Percentiles rank a stretch among this genome's conserved stretches.
These are phyloP conservation scores for Biscogniauxia mediterranea DNA, from an alignment of 2,329 filamentous ascomycete species.

Conservation along the genomic window DNA sequence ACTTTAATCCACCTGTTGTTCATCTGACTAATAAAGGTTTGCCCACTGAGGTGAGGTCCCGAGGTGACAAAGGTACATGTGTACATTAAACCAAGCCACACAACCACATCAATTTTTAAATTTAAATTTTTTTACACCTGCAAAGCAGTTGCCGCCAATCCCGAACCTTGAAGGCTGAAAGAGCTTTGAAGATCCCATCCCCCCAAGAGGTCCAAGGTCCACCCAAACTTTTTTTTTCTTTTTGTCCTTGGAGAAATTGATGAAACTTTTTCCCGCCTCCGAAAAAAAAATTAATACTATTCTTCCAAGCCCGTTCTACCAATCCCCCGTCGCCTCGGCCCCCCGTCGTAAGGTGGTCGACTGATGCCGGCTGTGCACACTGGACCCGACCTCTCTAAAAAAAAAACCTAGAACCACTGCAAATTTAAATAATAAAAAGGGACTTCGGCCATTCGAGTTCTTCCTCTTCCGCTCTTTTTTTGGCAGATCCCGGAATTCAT, in stretches of 20 bases:
- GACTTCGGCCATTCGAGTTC: slow-evolving; percentile 27
- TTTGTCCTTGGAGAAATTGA: not conserved
- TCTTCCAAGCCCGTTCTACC: too few relatives aligned
- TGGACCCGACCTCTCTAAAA: not conserved
- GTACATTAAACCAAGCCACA: too few relatives aligned
- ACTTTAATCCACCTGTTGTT: too few relatives aligned
- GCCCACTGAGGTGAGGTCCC: too few relatives aligned
- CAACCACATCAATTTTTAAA: too few relatives aligned
- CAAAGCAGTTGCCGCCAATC: not conserved
- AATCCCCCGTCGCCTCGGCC: too few relatives aligned
- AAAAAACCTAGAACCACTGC: slow-evolving; percentile 8
- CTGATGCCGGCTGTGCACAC: not conserved
- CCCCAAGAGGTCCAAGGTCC: not conserved
- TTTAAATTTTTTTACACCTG: slow-evolving; percentile 2
- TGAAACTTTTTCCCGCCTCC: slow-evolving; percentile 27
- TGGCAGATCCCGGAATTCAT: slow-evolving; percentile 23
- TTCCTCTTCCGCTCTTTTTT: slow-evolving; percentile 29
- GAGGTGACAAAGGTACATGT: too few relatives aligned
- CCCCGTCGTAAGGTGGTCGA: not conserved
- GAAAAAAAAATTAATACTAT: slow-evolving; percentile 7
- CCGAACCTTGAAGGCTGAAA: not conserved
- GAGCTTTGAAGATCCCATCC: slow-evolving; percentile 8
- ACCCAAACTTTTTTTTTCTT: slow-evolving; percentile 1
- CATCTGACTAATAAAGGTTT: too few relatives aligned
- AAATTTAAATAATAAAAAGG: slow-evolving; percentile 9